Evolutionary conservation across 805 yeast genomes (phyloP), one percentile per base, ranked within the genome.

Genomic region (Yarrowia sp.): DNA sequence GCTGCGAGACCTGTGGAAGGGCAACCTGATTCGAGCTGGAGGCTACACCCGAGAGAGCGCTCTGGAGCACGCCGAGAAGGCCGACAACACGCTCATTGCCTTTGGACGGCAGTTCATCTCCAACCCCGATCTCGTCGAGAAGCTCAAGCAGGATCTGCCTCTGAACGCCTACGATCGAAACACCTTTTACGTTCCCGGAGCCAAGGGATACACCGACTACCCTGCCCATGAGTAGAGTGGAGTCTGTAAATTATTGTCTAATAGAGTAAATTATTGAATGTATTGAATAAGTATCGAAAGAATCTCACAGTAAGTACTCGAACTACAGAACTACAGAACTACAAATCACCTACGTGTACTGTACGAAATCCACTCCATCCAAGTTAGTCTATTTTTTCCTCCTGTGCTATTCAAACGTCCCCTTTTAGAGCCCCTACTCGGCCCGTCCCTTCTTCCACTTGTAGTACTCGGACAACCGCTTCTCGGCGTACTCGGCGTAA

Each of bases 391-490:
- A 22, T 39, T 38, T 21, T 25, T 25, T 24, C 47, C 19, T 12
- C 44, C 44, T 39, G 7, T 22, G 16, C 44, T 39, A 22, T 39
- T 39, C 44, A 39, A 39, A 38, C 44, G 16, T n/a, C 31, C 13
- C 31, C 46, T 21, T 22, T 18, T 10, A 2, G 10, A 18, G 4
- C 19, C 8, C 19, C 24, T 10, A 7, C 29, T 19, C 24, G n/a
- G n/a, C n/a, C 7, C 42, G 22, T 5, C 24, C 32, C 41, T n/a
- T 35, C 64, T 74, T 87, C 94, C 94, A 87, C 42, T 74, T 75
- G 82, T 85, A 83, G 67, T 87, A 87, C 71, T 87, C 94, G 31
- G 78, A 77, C 53, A 88, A 76, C 63, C 94, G 76, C 59, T 77
- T 74, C 42, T 77, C 77, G 1, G 88, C 83, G 68, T 88, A 87